These are phyloP conservation scores for Coniella vitis DNA, from an alignment of 2,329 filamentous ascomycete species.

Conservation along the genomic window DNA sequence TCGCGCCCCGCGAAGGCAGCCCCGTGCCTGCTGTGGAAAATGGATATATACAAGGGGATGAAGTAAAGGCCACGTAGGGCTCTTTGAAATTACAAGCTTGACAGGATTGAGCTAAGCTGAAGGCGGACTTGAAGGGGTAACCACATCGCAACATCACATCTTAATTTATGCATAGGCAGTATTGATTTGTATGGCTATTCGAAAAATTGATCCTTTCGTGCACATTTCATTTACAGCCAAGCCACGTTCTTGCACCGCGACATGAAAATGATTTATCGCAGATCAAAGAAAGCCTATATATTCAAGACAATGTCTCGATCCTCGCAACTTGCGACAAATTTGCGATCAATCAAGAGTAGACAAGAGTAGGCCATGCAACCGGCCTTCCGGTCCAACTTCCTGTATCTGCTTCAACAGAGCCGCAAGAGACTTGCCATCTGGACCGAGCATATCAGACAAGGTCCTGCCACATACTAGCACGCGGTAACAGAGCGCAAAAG, in stretches of 20 bases:
- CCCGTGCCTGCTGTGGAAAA: neutral
- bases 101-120: too few relatives aligned
- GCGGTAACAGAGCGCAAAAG: slow-evolving; percentile 54
- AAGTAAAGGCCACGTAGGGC: neutral
- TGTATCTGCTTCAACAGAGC: slow-evolving; percentile 16
- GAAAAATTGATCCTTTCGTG: too few relatives aligned
- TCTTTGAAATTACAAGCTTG: too few relatives aligned
- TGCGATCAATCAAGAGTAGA: neutral
- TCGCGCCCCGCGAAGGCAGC: neutral
- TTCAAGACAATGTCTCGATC: neutral
- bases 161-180: too few relatives aligned
- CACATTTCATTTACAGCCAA: too few relatives aligned
- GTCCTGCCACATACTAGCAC: slow-evolving; percentile 35
- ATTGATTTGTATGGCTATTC: too few relatives aligned
- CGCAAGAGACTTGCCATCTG: slow-evolving; percentile 2
- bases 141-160: too few relatives aligned
- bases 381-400: slow-evolving; percentile 9
- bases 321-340: neutral
- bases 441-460: slow-evolving; percentile 8
- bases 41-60: neutral
- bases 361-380: slow-evolving; percentile 20
- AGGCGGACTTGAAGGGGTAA: too few relatives aligned
- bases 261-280: too few relatives aligned
- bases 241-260: too few relatives aligned
- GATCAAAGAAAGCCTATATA: neutral